Base-by-base conservation (phyloP, 306 rosid genomes). In the Castanospermum australe region DNA sequence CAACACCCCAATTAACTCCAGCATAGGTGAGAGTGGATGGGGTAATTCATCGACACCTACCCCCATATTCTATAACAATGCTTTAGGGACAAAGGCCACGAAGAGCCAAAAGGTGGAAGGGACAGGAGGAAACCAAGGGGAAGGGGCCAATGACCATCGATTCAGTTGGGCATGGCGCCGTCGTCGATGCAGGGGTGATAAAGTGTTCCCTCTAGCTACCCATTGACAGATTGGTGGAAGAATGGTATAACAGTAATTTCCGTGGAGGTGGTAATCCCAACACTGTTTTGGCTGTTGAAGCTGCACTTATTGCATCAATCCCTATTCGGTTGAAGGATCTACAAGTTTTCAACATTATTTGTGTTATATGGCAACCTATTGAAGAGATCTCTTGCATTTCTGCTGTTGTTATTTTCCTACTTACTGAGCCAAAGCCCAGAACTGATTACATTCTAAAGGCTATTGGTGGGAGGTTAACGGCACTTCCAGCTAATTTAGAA, bases 271-370 rank as follows among this genome's bases (percentile, higher is more conserved):
- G 99, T 73, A 96, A 95, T 83, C 96, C 99, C 55, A 93, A 91
- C 87, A 95, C 93, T 72, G 83, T 95, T 75, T 86, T 95, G 89
- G 98, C 87, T 25, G 98, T 89, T 75, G 98, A 91, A 86, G 99
- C 99, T 71, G 99, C 99, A 42, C 92, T 85, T 66, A 97, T 95
- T 79, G 99, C 99, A 71, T 95, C 99, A 42, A 91, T 95, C 51
- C 99, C 99, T 15, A 95, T 95, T 73, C 98, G 93, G 99, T 75
- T 95, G 93, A 95, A 95, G 92, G 97, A 95, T 85, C 98, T 95
- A 52, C 89, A 93, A 81, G 98, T 95, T 76, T 95, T 93, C 85
- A 90, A 96, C 22, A 86, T 95, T 60, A 30, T 85, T 77, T 97
- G 99, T 52, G 96, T 95, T 71, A 95, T 95, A 82, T 95, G 93